Percentiles rank a stretch among this genome's conserved stretches.
Evolutionary conservation across 306 rosid species (phyloP).

Genomic region (Cicer judaicum): DNA sequence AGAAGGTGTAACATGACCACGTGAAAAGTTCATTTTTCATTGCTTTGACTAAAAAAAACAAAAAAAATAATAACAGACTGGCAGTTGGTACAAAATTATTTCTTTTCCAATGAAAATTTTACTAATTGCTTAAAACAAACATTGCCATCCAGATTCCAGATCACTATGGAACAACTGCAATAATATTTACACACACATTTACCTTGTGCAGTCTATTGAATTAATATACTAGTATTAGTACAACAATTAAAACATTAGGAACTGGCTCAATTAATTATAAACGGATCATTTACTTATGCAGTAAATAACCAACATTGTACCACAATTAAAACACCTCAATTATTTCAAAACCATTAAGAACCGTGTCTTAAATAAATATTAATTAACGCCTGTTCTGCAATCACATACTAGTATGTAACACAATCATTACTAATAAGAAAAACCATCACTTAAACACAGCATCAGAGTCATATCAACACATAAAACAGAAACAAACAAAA

Average conservation of each 20-base stretch:
- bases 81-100: background rate
- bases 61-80: background rate
- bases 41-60: background rate
- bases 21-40: background rate
- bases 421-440: background rate
- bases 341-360: conserved; percentile 13
- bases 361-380: background rate
- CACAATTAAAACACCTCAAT: conserved; percentile 27
- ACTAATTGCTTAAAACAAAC: background rate
- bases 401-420: background rate
- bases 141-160: conserved; percentile 3
- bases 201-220: background rate
- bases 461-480: too few relatives aligned
- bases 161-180: background rate
- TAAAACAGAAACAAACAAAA: background rate
- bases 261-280: background rate
- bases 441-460: too few relatives aligned
- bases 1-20: conserved; percentile 19
- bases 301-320: conserved; percentile 5
- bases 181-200: conserved; percentile 12
- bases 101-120: background rate
- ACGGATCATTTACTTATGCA: background rate
- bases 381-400: background rate
- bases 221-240: background rate
- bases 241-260: conserved; percentile 1